phyloP scores from a whole-genome alignment of 2,329 filamentous ascomycete species.

The Claviceps fusiformis region DNA sequence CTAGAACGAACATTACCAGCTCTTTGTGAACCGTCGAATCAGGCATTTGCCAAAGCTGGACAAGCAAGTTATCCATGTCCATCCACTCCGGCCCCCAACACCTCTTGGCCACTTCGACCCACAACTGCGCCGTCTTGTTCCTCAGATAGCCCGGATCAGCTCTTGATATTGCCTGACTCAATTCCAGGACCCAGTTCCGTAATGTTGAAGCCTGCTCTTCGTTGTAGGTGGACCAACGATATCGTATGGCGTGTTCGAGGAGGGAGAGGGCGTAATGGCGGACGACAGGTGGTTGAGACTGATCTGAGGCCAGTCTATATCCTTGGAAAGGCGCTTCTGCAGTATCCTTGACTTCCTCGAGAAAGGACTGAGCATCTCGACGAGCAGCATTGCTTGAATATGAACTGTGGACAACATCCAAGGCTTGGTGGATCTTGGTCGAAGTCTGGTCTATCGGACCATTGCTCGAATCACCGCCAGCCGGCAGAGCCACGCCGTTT shows the following conservation, averaged over 20 bases:
- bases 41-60: conserved; percentile 65
- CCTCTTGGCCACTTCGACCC: conserved; percentile 88
- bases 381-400: conserved; percentile 69
- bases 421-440: conserved; percentile 64
- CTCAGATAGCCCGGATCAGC: conserved; percentile 71
- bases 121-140: conserved; percentile 88
- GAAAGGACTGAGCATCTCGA: conserved; percentile 68
- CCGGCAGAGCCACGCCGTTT: conserved; percentile 21
- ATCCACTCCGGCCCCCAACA: conserved; percentile 89
- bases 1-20: conserved; percentile 75
- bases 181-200: conserved; percentile 62
- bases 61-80: conserved; percentile 79
- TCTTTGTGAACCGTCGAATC: conserved; percentile 58
- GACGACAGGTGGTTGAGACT: conserved; percentile 62
- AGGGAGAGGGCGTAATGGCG: conserved; percentile 90
- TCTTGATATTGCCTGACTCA: conserved; percentile 57
- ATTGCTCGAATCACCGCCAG: conserved; percentile 20
- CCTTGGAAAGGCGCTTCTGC: conserved; percentile 73
- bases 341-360: conserved; percentile 73
- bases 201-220: conserved; percentile 54
- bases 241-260: conserved; percentile 78
- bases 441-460: conserved; percentile 34
- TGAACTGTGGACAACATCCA: conserved; percentile 76
- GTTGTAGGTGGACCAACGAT: conserved; percentile 65
- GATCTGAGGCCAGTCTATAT: conserved; percentile 66